Base-by-base conservation (phyloP, 768 basidiomycete genomes). In the Pulveroboletus sp. region DNA sequence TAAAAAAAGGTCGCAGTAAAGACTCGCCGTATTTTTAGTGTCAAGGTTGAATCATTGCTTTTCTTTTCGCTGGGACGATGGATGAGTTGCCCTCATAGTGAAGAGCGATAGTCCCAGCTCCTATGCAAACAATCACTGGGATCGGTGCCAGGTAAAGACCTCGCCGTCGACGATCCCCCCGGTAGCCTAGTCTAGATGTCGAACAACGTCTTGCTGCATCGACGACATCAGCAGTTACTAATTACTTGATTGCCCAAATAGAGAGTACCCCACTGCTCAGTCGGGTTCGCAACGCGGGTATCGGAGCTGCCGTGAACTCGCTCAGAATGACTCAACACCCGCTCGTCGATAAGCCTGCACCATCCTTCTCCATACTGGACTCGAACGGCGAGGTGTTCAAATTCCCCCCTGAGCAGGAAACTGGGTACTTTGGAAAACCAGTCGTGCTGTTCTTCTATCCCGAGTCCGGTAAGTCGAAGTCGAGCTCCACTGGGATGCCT, bases 381-480 rank as follows among this genome's bases (percentile, higher is more conserved):
- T 76, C 81, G 28, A 76, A 83, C 47, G 88, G 86, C 3, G 67
- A 81, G 47, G 59, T 68, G 6, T 87, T 76, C 63, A 78, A 76
- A 6, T 73, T 90, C 56, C 78, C 71, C 26, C 83, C 85, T 2
- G 82, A 79, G 10, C 72, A 71, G 42, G 73, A 71, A 35, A 78
- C 76, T 17, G 36, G 47, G 32, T 57, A 40, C 30, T 31, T 60
- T 27, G 52, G 52, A 47, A 64, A 78, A 47, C 88, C 90, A 1
- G 76, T 79, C 18, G 86, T 78, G 9, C 52, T 93, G 33, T 89
- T 91, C 73, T 92, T 93, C 70, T 89, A 86, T 58, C 88, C 87
- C 9, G 74, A 77, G 60, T 77, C 85, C 36, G 81, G 85, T 83
- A 67, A 51, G 67, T 47, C 38, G 36, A 67, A 51, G 67, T 47